Evolutionary conservation across 768 basidiomycete species (phyloP).

Genomic region (Tylopilus intermedius): DNA sequence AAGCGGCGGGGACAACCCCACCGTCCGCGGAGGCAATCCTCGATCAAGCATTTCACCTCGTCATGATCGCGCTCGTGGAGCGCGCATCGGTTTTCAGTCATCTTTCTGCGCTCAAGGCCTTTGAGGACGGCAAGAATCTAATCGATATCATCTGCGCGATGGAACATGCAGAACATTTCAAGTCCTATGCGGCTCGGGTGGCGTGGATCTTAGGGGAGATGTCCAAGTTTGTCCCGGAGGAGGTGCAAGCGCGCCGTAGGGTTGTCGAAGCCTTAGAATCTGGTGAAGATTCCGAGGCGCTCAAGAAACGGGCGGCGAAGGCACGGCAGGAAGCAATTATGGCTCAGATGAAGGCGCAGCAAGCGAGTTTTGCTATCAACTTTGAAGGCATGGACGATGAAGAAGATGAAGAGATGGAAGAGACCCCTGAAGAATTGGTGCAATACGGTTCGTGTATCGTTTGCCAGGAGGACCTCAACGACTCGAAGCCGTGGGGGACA

Average conservation of each 20-base stretch:
- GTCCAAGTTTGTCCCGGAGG: conserved; percentile 49
- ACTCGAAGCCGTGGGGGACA: conserved; percentile 70
- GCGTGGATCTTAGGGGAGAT: conserved; percentile 72
- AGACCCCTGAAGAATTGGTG: conserved; percentile 41
- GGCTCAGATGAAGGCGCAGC: conserved; percentile 92
- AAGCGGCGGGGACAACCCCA: conserved; percentile 53
- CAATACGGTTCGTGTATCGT: conserved; percentile 95
- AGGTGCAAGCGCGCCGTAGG: conserved; percentile 48
- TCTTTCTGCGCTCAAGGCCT: conserved; percentile 49
- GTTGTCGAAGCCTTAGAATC: conserved; percentile 34
- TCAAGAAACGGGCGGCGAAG: conserved; percentile 81
- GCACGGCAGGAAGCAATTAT: conserved; percentile 91
- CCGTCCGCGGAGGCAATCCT: conserved; percentile 85
- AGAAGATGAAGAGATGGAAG: conserved; percentile 46
- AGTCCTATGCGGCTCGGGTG: conserved; percentile 63
- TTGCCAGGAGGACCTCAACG: conserved; percentile 89
- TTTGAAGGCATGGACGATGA: conserved; percentile 75
- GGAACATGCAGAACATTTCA: conserved; percentile 74
- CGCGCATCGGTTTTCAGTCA: conserved; percentile 57
- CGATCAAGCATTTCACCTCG: conserved; percentile 81
- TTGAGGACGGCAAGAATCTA: conserved; percentile 57
- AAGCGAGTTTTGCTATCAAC: conserved; percentile 78
- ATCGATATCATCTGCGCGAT: conserved; percentile 70
- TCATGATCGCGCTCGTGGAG: conserved; percentile 81
- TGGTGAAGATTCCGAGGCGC: conserved; percentile 53